These are phyloP conservation scores for Aspergillus tanneri DNA, from an alignment of 2,329 filamentous ascomycete species.

Conservation along the genomic window DNA sequence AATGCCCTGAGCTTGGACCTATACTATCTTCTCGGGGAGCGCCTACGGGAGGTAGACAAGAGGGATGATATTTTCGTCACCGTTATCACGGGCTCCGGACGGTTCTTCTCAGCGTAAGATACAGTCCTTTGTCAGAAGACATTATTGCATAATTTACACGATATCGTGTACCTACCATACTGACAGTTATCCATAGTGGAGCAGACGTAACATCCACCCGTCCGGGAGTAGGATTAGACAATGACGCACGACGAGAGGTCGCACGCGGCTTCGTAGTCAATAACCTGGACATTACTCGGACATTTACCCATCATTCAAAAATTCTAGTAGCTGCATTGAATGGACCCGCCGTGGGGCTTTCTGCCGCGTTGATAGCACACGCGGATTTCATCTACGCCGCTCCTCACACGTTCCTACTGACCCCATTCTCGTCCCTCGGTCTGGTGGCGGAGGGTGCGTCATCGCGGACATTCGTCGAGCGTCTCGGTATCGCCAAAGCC, in stretches of 20 bases:
- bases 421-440: constrained; percentile 85
- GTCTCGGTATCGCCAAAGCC: constrained; percentile 76
- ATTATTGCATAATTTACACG: not conserved
- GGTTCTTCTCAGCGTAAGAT: constrained; percentile 78
- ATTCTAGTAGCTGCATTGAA: constrained; percentile 89
- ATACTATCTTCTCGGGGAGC: constrained; percentile 74
- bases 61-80: constrained; percentile 82
- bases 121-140: constrained; percentile 23
- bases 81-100: constrained; percentile 76
- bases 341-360: constrained; percentile 84
- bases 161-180: constrained; percentile 4
- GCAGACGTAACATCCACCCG: constrained; percentile 69
- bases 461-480: constrained; percentile 72
- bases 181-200: constrained; percentile 54
- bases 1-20: constrained; percentile 71
- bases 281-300: constrained; percentile 86
- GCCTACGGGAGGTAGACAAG: constrained; percentile 73
- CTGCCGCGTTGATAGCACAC: constrained; percentile 76
- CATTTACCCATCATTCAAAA: constrained; percentile 92
- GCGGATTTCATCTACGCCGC: constrained; percentile 91
- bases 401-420: constrained; percentile 79
- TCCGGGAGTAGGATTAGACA: constrained; percentile 39
- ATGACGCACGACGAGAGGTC: constrained; percentile 56
- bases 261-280: constrained; percentile 72
- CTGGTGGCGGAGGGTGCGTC: constrained; percentile 87